Evolutionary conservation across 164 flowering plant genomes (phyloP), one percentile per base, ranked within the genome.

Genomic region (Protea cynaroides): DNA sequence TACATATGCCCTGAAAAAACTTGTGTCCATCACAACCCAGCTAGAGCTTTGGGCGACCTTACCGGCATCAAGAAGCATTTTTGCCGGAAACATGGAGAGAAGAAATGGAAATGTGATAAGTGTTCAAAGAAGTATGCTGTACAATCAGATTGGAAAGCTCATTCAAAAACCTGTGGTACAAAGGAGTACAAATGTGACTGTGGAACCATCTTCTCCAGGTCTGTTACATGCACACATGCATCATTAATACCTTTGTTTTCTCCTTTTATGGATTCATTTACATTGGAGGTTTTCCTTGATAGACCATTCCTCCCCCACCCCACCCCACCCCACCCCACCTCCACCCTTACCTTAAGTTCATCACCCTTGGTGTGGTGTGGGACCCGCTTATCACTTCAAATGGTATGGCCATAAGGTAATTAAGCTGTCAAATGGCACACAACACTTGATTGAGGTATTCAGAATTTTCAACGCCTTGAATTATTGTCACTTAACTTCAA

Each of bases 51-150:
- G 10, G 86, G 89, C 0, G 88, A 84, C 44, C 78, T 84, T 19
- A 82, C 88, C 0, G 88, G 88, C 6, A 84, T 84, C 56, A 81
- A 82, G 82, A 84, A 84, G 73, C 89, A 84, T 58, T 84, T 82
- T 38, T 59, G 81, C 64, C 34, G 89, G 34, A 84, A 84, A 43
- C 89, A 84, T 57, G 89, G 89, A 0, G 89, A 84, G 77, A 84
- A 82, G 77, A 84, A 84, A 57, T 84, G 86, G 86, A 81, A 84
- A 68, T 84, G 89, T 54, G 86, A 81, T 0, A 84, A 80, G 65
- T 84, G 89, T 63, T 75, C 86, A 1, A 84, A 84, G 81, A 81
- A 76, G 52, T 84, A 84, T 44, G 89, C 89, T 0, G 89, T 84
- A 8, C 89, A 82, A 47, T 82, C 86, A 0, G 89, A 84, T 25